Evolutionary conservation across 108 stramenopile species (phyloP), one percentile per base, ranked within the genome.

Genomic region (Nitzschia putrida): DNA sequence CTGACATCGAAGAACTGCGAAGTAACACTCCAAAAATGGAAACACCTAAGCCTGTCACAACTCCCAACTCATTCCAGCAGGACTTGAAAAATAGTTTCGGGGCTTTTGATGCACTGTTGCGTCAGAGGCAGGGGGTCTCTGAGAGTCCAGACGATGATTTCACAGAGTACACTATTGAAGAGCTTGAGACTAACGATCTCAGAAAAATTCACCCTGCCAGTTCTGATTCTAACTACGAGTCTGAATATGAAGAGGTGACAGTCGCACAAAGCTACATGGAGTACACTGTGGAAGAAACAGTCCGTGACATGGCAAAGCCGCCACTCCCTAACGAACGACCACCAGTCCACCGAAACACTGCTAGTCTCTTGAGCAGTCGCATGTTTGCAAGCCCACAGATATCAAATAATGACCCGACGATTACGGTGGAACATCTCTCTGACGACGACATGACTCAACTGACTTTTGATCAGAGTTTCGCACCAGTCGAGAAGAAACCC

Each of bases 401-500:
- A 1, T 58, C 45, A 8, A 25, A 26, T 9, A 50, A 50, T 10
- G 65, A 66, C 2, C 53, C 67, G 7, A 53, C 67, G 1, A 56
- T 44, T 54, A 69, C 74, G n/a, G 67, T 64, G 0, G 45, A 53
- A 43, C 43, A 47, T 16, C 8, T 21, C 8, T 38, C 23, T 16
- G 74, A 76, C 45, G 73, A 74, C 53, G 74, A 76, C 3, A 76
- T 76, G 74, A 76, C 74, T 16, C 67, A 69, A 61, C 56, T 76
- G 22, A 76, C 74, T 14, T 68, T 76, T 51, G 74, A 67, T 56
- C 56, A 43, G 20, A 68, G 64, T 57, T 55, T 56, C 29, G 61
- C 34, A 1, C 29, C 29, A 3, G 72, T 43, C 44, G 43, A 53
- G 22, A 64, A 18, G 9, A 16, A 26, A 18, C 14, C 44, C 20